Base-by-base conservation (phyloP, 2,329 filamentous ascomycete species). In the Ceratocystis colombiana region DNA sequence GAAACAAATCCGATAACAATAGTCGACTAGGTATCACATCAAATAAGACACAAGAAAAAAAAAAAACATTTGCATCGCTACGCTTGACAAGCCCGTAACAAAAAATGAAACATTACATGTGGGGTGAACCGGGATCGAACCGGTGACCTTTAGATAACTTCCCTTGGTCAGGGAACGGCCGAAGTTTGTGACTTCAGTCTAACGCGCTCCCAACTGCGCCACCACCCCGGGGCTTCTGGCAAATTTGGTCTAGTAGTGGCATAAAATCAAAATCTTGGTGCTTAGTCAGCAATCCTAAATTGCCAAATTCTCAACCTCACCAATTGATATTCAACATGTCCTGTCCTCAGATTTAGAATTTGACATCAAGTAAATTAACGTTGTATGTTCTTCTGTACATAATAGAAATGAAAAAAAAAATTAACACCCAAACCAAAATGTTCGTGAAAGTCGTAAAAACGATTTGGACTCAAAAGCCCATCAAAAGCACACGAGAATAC, bases 131-230 rank as follows among this genome's bases (percentile, higher is more conserved):
- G 66, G 66, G 66, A 67, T 67, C 41, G 66, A 67, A 67, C 66
- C 66, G 7, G 66, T 67, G 66, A 67, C 66, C 66, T 67, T 67
- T 67, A 67, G 66, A 67, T 67, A 65, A 62, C 66, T 67, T 37
- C 20, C 62, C 61, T 22, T 33, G 1, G 5, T 20, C 20, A 67
- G 66, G 33, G 33, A 37, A 33, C 25, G 63, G 66, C 66, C 41
- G 66, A 65, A 67, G 66, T 67, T 67, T 55, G n/a, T 65, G 25
- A 62, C 66, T 67, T 67, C 66, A 67, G 66, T 67, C 66, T 67
- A 67, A 67, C 66, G 66, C 66, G 66, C 66, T 67, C 66, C 66
- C 66, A 67, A 67, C 66, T 67, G 66, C 66, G 66, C 66, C 62
- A 67, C 50, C 66, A 62, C 66, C 66, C 66, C 66, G 2, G 41